phyloP scores from a whole-genome alignment of 768 basidiomycete species.

The Trametes sanguinea region DNA sequence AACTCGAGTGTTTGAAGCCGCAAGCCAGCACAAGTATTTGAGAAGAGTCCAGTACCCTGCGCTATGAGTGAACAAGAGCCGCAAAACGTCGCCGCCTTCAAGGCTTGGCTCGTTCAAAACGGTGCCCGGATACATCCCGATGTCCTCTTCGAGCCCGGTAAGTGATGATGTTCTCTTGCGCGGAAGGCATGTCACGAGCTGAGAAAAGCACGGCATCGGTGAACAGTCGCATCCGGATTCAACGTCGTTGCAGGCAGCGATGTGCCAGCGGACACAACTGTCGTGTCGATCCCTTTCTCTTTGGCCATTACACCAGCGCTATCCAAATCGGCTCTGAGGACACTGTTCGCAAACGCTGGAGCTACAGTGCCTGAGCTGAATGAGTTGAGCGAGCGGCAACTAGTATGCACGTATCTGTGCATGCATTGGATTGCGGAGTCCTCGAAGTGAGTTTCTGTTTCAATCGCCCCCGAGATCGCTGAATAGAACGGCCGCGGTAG shows the following conservation, averaged over 20 bases:
- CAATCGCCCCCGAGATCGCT: conserved; percentile 1
- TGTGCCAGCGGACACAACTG: conserved; percentile 51
- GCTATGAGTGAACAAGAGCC: conserved; percentile 17
- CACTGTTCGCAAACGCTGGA: conserved; percentile 37
- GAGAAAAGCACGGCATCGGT: neutral
- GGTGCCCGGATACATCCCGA: conserved; percentile 56
- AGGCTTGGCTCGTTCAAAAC: conserved; percentile 49
- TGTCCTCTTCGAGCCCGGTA: conserved; percentile 51
- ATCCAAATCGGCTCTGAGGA: conserved; percentile 46
- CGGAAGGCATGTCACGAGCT: neutral
- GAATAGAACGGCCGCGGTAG: conserved; percentile 8
- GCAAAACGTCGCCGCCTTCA: conserved; percentile 37
- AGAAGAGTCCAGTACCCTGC: too few relatives aligned
- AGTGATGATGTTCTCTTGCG: conserved; percentile 1
- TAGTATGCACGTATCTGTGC: conserved; percentile 65
- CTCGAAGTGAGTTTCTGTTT: conserved; percentile 29
- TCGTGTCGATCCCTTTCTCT: conserved; percentile 69
- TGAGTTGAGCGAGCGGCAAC: conserved; percentile 64
- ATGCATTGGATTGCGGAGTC: conserved; percentile 58
- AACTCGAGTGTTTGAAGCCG: too few relatives aligned
- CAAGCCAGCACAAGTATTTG: too few relatives aligned
- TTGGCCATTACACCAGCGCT: conserved; percentile 61
- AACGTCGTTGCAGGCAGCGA: conserved; percentile 50
- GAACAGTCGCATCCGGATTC: conserved; percentile 41
- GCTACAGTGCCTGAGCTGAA: conserved; percentile 24